Evolutionary conservation across 257 asterid genomes (phyloP).

Genomic region (Buddleja alternifolia): DNA sequence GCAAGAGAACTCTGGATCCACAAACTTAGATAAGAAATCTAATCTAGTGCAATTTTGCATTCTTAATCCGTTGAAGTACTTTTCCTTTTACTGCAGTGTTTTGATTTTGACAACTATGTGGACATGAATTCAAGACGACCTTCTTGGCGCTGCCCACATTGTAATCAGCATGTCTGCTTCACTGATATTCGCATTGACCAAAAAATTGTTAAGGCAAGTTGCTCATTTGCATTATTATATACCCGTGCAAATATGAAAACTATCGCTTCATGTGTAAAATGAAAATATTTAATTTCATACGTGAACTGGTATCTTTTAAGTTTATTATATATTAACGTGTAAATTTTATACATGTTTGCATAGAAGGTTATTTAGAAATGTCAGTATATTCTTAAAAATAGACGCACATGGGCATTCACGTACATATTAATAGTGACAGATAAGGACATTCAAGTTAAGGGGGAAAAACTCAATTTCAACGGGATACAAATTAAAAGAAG

Average conservation of each 20-base stretch:
- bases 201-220: slow-evolving; percentile 80
- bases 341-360: neutral
- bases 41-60: slow-evolving; percentile 13
- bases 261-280: slow-evolving; percentile 3
- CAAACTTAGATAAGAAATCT: neutral
- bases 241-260: too few relatives aligned
- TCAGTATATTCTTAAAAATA: neutral
- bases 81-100: slow-evolving; percentile 56
- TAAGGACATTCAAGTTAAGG: neutral
- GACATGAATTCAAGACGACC: slow-evolving; percentile 85
- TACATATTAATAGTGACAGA: too few relatives aligned
- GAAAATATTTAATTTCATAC: neutral
- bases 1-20: slow-evolving; percentile 14
- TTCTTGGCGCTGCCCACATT: slow-evolving; percentile 94
- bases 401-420: neutral
- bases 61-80: neutral
- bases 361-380: neutral
- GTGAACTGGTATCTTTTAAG: neutral
- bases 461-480: neutral
- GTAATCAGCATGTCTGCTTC: slow-evolving; percentile 82
- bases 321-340: neutral
- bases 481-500: neutral
- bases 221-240: slow-evolving; percentile 19
- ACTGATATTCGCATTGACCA: slow-evolving; percentile 84
- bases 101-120: slow-evolving; percentile 80